Evolutionary conservation across 192 early-diverging fungal genomes (phyloP).

Genomic region (Rhizoclosmatium sp.): DNA sequence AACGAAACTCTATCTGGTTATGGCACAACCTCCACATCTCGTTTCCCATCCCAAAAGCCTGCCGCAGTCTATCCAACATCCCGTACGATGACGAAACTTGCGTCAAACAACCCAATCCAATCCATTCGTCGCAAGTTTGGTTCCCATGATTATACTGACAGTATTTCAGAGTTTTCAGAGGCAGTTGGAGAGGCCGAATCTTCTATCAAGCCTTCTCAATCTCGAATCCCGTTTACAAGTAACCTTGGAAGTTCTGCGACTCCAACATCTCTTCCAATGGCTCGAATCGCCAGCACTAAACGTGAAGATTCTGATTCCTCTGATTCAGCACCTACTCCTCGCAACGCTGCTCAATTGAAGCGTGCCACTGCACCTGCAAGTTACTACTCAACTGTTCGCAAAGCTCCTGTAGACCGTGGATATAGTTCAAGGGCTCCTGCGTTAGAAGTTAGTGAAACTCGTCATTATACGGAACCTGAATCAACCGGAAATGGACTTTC

Average conservation of each 20-base stretch:
- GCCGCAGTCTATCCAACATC: constrained; percentile 27
- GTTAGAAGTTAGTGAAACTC: not conserved
- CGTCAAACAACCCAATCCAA: not conserved
- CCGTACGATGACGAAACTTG: constrained; percentile 17
- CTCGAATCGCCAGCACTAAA: not conserved
- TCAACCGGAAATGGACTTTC: not conserved
- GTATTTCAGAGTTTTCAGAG: constrained; percentile 26
- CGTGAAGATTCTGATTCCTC: not conserved
- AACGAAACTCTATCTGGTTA: constrained; percentile 26
- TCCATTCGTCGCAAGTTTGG: not conserved
- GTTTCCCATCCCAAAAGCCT: not conserved
- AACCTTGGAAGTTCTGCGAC: not conserved
- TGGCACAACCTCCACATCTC: not conserved
- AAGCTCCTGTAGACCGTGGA: not conserved
- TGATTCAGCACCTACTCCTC: not conserved
- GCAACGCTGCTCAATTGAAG: not conserved
- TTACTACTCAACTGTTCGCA: constrained; percentile 5
- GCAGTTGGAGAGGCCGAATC: not conserved
- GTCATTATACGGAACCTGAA: not conserved
- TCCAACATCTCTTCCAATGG: constrained; percentile 32
- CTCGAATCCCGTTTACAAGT: not conserved
- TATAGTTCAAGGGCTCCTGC: not conserved
- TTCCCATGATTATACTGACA: constrained; percentile 4
- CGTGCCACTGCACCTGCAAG: constrained; percentile 15
- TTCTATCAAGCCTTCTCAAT: not conserved